Conservation (phyloP, 2,329 filamentous ascomycete genomes). For the Aspergillus bombycis region DNA sequence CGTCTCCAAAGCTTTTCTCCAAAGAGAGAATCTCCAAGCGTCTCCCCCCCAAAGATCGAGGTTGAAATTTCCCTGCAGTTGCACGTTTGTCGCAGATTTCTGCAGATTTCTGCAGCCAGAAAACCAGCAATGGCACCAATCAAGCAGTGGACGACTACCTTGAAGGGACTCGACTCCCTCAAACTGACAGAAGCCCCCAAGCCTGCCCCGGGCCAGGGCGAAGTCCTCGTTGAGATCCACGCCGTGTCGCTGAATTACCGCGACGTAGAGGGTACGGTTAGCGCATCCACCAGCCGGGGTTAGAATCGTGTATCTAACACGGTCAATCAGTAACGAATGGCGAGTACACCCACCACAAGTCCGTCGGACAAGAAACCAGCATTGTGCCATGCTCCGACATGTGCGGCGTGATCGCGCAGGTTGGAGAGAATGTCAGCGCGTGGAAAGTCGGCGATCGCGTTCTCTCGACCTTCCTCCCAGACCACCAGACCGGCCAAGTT, state of each 20-base stretch:
- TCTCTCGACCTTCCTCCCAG: slow-evolving; percentile 62
- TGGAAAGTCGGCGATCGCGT: slow-evolving; percentile 67
- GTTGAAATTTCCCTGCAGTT: not conserved
- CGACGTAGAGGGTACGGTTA: slow-evolving; percentile 46
- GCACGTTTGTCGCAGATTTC: rapidly evolving
- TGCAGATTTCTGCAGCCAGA: not conserved
- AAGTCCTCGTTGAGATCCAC: slow-evolving; percentile 57
- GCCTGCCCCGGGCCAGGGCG: slow-evolving; percentile 53
- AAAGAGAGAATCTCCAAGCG: not conserved
- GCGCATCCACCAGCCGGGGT: not conserved
- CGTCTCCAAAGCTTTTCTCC: slow-evolving; percentile 6
- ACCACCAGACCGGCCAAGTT: slow-evolving; percentile 63
- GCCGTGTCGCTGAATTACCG: slow-evolving; percentile 59
- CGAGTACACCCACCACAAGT: slow-evolving; percentile 67
- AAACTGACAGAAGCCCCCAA: slow-evolving; percentile 48
- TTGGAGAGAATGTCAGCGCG: slow-evolving; percentile 51
- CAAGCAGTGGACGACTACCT: slow-evolving; percentile 57
- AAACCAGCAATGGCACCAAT: slow-evolving; percentile 16
- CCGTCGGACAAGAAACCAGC: slow-evolving; percentile 43
- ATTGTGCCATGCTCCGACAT: slow-evolving; percentile 72
- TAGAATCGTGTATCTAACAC: not conserved
- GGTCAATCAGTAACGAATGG: slow-evolving; percentile 61
- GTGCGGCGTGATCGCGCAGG: slow-evolving; percentile 62
- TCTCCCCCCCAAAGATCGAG: not conserved
- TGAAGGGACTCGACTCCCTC: slow-evolving; percentile 61